These are phyloP conservation scores for Stephanodiscus triporus DNA, from an alignment of 108 stramenopile species.

Conservation along the genomic window DNA sequence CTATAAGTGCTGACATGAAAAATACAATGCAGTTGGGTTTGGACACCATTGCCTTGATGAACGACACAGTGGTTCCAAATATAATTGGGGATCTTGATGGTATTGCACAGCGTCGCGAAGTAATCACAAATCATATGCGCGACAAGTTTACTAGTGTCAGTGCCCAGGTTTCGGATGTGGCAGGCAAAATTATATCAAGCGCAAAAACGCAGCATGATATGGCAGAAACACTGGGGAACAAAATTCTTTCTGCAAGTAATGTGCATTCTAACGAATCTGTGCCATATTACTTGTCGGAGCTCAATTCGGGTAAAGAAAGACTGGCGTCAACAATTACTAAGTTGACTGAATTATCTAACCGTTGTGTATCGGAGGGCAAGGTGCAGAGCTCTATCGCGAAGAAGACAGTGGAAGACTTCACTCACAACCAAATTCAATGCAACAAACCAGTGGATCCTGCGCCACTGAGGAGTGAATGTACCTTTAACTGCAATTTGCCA, in stretches of 20 bases:
- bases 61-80: constrained; percentile 7
- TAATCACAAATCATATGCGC: constrained; percentile 20
- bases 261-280: constrained; percentile 15
- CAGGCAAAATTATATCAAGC: constrained; percentile 21
- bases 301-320: constrained; percentile 36
- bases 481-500: constrained; percentile 44
- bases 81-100: constrained; percentile 23
- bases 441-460: constrained; percentile 44
- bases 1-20: constrained; percentile 32
- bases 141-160: constrained; percentile 17
- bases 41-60: constrained; percentile 24
- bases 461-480: constrained; percentile 27
- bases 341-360: constrained; percentile 18
- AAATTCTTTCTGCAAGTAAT: constrained; percentile 6
- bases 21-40: constrained; percentile 26
- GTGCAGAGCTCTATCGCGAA: constrained; percentile 8
- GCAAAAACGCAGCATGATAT: constrained; percentile 31
- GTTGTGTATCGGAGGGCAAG: constrained; percentile 18
- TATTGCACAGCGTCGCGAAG: constrained; percentile 8
- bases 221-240: constrained; percentile 17
- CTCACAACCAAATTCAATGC: constrained; percentile 41
- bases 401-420: constrained; percentile 48
- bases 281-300: constrained; percentile 29
- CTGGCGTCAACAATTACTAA: constrained; percentile 20
- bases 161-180: constrained; percentile 14